Percentiles rank a stretch among this genome's conserved stretches.
Conservation (phyloP, 352 stramenopile species). For the Pythium insidiosum region DNA sequence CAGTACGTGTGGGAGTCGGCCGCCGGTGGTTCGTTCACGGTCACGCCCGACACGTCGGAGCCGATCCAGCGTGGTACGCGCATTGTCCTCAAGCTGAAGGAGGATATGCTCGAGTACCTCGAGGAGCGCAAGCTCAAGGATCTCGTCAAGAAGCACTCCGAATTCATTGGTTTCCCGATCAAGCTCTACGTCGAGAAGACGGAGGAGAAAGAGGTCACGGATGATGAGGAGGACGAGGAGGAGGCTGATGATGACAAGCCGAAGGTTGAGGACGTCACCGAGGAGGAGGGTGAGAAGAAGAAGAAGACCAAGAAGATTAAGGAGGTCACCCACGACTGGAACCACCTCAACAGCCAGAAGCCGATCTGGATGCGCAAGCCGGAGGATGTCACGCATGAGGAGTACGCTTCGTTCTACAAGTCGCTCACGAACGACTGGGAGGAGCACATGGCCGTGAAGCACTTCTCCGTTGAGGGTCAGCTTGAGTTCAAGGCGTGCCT, state of each 20-base stretch:
- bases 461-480: constrained; percentile 99
- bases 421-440: constrained; percentile 99
- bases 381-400: constrained; percentile 98
- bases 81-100: constrained; percentile 98
- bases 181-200: constrained; percentile 99
- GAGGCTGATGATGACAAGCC: constrained; percentile 94
- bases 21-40: constrained; percentile 96
- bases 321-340: constrained; percentile 98
- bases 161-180: constrained; percentile 99
- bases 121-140: constrained; percentile 98
- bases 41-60: constrained; percentile 86
- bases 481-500: constrained; percentile 99
- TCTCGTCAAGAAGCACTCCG: constrained; percentile 99
- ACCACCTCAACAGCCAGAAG: constrained; percentile 99
- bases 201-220: constrained; percentile 98
- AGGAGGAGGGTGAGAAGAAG: constrained; percentile 97
- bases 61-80: constrained; percentile 89
- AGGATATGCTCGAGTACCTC: constrained; percentile 99
- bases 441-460: constrained; percentile 96
- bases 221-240: constrained; percentile 96
- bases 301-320: constrained; percentile 97
- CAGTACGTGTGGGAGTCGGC: constrained; percentile 97
- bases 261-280: constrained; percentile 95
- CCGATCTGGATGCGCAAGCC: constrained; percentile 99
- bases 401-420: constrained; percentile 99